phyloP scores from a whole-genome alignment of 2,329 filamentous ascomycete species.

The Boeremia exigua region DNA sequence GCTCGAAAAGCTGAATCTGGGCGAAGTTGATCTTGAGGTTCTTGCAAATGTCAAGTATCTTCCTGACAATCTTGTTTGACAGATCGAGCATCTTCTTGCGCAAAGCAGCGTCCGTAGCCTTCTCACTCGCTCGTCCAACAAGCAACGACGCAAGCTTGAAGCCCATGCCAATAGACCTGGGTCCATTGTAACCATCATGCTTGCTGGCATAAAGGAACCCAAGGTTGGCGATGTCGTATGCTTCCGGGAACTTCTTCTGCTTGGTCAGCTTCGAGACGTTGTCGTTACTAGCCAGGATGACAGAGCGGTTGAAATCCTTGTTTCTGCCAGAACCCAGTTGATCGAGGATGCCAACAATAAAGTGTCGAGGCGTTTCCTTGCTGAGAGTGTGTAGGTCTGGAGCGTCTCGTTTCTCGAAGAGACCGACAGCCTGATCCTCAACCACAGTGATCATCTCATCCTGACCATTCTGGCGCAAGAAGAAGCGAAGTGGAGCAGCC shows the following conservation, averaged over 20 bases:
- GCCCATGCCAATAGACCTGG: constrained; percentile 45
- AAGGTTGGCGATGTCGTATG: constrained; percentile 44
- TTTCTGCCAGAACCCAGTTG: constrained; percentile 38
- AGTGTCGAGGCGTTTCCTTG: constrained; percentile 40
- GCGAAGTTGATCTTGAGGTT: constrained; percentile 53
- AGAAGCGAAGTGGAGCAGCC: constrained; percentile 40
- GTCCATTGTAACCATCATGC: constrained; percentile 41
- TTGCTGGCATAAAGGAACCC: constrained; percentile 41
- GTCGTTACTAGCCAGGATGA: constrained; percentile 36
- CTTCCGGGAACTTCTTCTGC: constrained; percentile 41
- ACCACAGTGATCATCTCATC: constrained; percentile 32
- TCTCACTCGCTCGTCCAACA: constrained; percentile 38
- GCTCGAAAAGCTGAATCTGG: constrained; percentile 49
- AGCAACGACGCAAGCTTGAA: constrained; percentile 47
- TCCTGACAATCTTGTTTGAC: constrained; percentile 51
- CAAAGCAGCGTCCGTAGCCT: constrained; percentile 37
- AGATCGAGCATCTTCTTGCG: constrained; percentile 51
- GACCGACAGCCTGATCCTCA: constrained; percentile 34
- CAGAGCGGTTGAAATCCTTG: constrained; percentile 37
- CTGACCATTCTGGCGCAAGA: constrained; percentile 31
- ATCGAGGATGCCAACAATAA: constrained; percentile 39
- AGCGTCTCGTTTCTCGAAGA: constrained; percentile 39
- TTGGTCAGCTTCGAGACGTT: constrained; percentile 33
- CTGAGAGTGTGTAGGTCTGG: constrained; percentile 35
- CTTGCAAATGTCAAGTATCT: constrained; percentile 50